Evolutionary conservation across 2,329 filamentous ascomycete species (phyloP), one percentile per base, ranked within the genome.

Genomic region (Anthostomella pinea): DNA sequence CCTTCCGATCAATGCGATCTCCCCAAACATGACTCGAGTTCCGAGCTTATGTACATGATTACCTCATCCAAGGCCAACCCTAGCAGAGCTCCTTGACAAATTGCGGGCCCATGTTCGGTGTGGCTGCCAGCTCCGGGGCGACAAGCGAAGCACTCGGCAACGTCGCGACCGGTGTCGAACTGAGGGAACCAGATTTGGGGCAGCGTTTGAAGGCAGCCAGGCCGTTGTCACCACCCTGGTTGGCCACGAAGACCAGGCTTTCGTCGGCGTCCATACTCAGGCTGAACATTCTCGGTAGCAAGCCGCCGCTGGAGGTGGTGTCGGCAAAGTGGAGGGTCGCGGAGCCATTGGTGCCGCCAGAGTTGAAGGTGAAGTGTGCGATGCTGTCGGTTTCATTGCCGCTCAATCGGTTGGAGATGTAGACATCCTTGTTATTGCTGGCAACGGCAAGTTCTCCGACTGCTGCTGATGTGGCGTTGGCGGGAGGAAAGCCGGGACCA

Each of bases 351-450:
- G 41, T 45, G 16, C 16, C 25, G 15, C 25, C 16, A 7, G 31
- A 25, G 28, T 53, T 37, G 31, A 57, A 52, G 26, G 67, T 45
- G 48, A 75, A 73, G 53, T 68, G 67, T 5, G 69, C 63, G 49
- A 76, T 66, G 48, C 58, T 68, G 57, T 76, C 73, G 7, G 64
- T 66, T 3, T 45, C 47, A 47, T 64, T 62, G 35, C 68, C 70
- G 1, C 63, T 68, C 17, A 73, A 45, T 4, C 73, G 69, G 63
- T 76, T 76, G 23, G 70, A 70, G 34, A 75, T 63, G 55, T 75
- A 75, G 13, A 75, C 48, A 55, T 73, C 59, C 45, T 54, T 54
- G 52, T 59, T 60, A 56, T 69, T 66, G 17, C 52, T 50, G 7
- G 64, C 57, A 21, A 74, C 51, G 39, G 63, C 54, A 24, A 76